Base-by-base conservation (phyloP, 129 eudicot genomes). In the Kitagawia praeruptora region DNA sequence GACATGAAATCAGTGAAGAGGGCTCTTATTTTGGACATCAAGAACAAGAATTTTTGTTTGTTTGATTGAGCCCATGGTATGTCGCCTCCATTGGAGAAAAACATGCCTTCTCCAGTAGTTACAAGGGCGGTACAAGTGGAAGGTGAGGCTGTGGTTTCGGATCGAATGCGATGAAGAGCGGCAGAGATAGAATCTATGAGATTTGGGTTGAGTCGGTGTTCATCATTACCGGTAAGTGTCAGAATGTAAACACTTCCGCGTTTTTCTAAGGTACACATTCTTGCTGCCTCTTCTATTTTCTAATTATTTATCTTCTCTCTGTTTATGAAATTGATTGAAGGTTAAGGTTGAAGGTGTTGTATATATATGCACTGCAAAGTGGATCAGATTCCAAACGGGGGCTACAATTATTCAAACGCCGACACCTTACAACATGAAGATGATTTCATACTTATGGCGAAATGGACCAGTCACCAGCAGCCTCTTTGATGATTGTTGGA, bases 31-130 rank as follows among this genome's bases (percentile, higher is more conserved):
- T 89, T 91, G 28, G 74, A 46, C 48, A 86, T 77, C 92, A 89
- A 75, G 44, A 80, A 64, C 18, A 81, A 81, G 38, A 53, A 45
- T 16, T 87, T 91, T 16, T 77, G 23, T 23, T 83, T 82, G 54
- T 87, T 77, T 74, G 87, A 66, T 0, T 67, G 42, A 19, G 88
- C 81, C 98, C 92, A 93, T 15, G 73, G 58, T 47, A 90, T 88
- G 47, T 93, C 93, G 88, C 80, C 87, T 71, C 96, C 98, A 44
- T 93, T 93, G 89, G 91, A 90, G 87, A 93, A 93, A 89, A 81
- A 93, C 53, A 85, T 90, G 85, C 96, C 98, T 1, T 89, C 85
- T 47, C 91, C 90, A 51, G 96, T 89, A 81, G 96, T 90, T 84
- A 93, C 78, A 34, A 93, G 88, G 85, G 88, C 92, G 23, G 91